Evolutionary conservation across 1,284 basidiomycete genomes (phyloP), one percentile per base, ranked within the genome.

Genomic region (Tilletia setariae): DNA sequence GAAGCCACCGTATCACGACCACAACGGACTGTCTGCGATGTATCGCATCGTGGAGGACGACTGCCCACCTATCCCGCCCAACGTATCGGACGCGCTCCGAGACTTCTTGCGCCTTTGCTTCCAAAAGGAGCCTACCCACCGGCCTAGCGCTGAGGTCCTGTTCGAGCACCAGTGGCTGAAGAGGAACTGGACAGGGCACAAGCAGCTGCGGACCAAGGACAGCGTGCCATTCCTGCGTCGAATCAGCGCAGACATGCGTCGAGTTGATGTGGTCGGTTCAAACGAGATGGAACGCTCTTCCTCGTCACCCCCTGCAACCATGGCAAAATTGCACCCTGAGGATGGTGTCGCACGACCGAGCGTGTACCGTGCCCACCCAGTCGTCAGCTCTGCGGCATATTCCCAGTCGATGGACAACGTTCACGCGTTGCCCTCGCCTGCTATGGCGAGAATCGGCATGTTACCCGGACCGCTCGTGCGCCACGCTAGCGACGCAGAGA

Each of bases 41-140:
- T 97, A 93, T 85, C 89, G 91, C 56, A 96, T 97, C 80, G 94
- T 97, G 53, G 93, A 95, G 80, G 93, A 96, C 76, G 88, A 88
- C 11, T 89, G 88, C 85, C 93, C 94, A 28, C 92, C 92, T 0
- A 84, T 95, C 59, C 94, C 94, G 0, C 88, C 89, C 35, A 88
- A 86, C 13, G 89, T 89, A 74, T 93, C 93, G 2, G 86, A 87
- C 3, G 85, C 88, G 21, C 86, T 96, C 6, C 84, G 86, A 69
- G 89, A 92, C 78, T 95, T 97, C 82, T 84, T 97, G 32, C 86
- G 83, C 44, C 86, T 87, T 71, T 97, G 94, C 83, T 96, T 97
- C 84, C 85, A 91, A 81, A 97, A 96, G 84, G 89, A 94, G 73
- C 92, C 94, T 4, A 79, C 84, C 13, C 85, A 86, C 74, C 88